Conservation (phyloP, 345 rosid genomes). For the Kernera saxatilis region DNA sequence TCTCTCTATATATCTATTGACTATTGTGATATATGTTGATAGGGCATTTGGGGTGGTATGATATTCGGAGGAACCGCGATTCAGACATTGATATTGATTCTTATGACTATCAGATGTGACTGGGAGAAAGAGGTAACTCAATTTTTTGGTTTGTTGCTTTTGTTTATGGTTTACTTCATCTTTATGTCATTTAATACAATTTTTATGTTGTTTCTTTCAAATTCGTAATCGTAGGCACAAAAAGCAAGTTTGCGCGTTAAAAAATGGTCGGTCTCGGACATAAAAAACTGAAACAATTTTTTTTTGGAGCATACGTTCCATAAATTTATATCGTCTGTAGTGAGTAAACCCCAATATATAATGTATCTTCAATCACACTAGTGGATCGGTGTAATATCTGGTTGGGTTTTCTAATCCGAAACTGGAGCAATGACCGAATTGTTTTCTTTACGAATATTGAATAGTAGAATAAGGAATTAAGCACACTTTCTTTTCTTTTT, state of each 20-base stretch:
- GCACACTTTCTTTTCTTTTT: neutral
- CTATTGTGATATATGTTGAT: neutral
- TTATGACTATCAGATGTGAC: slow-evolving; percentile 34
- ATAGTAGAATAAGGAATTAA: neutral
- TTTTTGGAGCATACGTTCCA: neutral
- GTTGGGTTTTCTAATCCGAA: neutral
- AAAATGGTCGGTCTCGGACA: neutral
- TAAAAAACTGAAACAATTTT: neutral
- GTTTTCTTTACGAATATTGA: neutral
- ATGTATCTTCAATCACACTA: too few species aligned
- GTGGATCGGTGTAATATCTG: neutral
- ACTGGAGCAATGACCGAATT: neutral
- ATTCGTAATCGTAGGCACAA: slow-evolving; percentile 8
- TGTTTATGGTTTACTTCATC: neutral
- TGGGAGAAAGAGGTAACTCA: slow-evolving; percentile 54
- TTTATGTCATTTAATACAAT: neutral
- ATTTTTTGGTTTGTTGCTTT: neutral
- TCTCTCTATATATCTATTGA: neutral
- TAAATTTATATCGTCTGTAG: too few species aligned
- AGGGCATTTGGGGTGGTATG: slow-evolving; percentile 85
- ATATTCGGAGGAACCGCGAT: slow-evolving; percentile 55
- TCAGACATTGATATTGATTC: slow-evolving; percentile 48
- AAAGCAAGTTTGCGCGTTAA: slow-evolving; percentile 7
- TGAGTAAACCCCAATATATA: too few species aligned
- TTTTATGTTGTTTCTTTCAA: neutral